Conservation (phyloP, 768 basidiomycete genomes). For the Saitozyma sp. region DNA sequence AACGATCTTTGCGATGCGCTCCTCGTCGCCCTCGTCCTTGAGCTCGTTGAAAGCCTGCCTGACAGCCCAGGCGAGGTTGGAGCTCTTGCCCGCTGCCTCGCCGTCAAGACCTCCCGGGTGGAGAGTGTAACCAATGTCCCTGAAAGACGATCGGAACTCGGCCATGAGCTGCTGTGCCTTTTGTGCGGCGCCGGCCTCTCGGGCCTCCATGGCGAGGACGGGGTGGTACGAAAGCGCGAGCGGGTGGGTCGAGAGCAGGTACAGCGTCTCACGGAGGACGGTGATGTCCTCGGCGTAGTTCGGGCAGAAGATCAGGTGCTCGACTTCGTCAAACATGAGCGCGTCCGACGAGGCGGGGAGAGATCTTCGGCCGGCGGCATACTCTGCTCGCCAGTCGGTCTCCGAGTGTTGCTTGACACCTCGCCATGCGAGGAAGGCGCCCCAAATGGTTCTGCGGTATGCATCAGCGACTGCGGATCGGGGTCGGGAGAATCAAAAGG, state of each 20-base stretch:
- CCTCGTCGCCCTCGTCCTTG: constrained; percentile 22
- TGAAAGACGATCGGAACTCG: constrained; percentile 38
- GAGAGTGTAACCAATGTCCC: constrained; percentile 40
- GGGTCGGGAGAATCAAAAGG: neutral
- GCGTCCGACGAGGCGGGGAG: constrained; percentile 6
- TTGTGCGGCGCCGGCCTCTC: constrained; percentile 30
- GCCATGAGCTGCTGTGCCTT: constrained; percentile 37
- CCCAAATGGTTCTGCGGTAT: constrained; percentile 20
- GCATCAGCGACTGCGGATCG: neutral
- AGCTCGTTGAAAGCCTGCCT: constrained; percentile 24
- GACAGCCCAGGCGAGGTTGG: constrained; percentile 44
- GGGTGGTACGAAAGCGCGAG: constrained; percentile 39
- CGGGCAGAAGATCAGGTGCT: constrained; percentile 36
- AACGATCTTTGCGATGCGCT: constrained; percentile 26
- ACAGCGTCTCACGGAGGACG: constrained; percentile 37
- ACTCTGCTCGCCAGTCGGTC: constrained; percentile 30
- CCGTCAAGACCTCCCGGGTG: constrained; percentile 37
- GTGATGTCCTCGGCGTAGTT: constrained; percentile 35
- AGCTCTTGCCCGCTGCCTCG: constrained; percentile 42
- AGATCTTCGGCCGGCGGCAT: constrained; percentile 7
- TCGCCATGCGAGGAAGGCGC: constrained; percentile 25
- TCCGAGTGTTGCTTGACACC: constrained; percentile 21
- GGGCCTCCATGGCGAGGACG: constrained; percentile 43
- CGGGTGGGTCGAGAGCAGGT: constrained; percentile 42
- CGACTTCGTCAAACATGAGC: constrained; percentile 30